Evolutionary conservation across 2,329 filamentous ascomycete species (phyloP), one percentile per base, ranked within the genome.

Genomic region (Fusarium oligoseptatum): DNA sequence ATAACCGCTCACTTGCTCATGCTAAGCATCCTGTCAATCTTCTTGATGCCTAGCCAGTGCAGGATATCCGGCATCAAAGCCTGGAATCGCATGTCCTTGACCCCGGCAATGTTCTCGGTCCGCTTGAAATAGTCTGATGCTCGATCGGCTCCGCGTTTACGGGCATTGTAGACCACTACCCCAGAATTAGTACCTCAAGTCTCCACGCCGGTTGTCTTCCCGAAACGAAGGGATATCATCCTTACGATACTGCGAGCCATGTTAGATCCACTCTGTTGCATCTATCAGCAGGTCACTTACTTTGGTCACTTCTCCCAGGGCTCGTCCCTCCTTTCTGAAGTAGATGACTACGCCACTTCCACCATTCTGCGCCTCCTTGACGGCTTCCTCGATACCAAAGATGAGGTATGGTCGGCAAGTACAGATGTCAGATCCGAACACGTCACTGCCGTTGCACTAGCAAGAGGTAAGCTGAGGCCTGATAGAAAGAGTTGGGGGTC

Each of bases 81-180:
- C 86, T 98, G 97, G 88, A 98, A 98, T 43, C 97, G 92, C 96
- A 98, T 98, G 78, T 92, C 93, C 83, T 98, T 97, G 76, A 98
- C 96, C 71, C 97, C 97, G 10, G 97, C 97, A 81, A 99, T 97
- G 82, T 98, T 98, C 84, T 98, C 96, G n/a, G 96, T 98, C 67
- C 97, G 90, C 84, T 96, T 93, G 87, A 98, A 98, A 85, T 98
- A 98, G 83, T 97, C 95, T 78, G 93, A 96, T 24, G 95, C 95
- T 68, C 90, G 90, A 83, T 95, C 93, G 73, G 91, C 89, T 74
- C 93, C 93, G 78, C 93, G 91, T 85, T 96, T 97, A 75, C 92
- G 88, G 60, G 93, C 93, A 81, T 96, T 97, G 87, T 96, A 93
- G 56, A 92, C 90, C 71, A 92, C 88, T 81, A 70, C 45, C 61